Evolutionary conservation across 2,329 filamentous ascomycete species (phyloP), one percentile per base, ranked within the genome.

Genomic region (Fusarium hostae): DNA sequence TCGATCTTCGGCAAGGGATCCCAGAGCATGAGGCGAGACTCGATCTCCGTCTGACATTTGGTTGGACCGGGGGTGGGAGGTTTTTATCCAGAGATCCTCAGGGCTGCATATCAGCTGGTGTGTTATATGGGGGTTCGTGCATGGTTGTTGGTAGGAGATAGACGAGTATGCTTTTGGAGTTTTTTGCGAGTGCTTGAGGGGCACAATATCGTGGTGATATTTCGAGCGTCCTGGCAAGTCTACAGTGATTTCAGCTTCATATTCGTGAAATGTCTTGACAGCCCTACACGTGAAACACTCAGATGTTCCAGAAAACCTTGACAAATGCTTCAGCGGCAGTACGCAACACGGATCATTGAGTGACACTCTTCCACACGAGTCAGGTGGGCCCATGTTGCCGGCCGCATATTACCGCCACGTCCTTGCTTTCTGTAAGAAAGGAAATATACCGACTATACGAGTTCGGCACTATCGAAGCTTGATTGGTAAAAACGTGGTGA

Each of bases 1-100:
- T 75, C 51, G 63, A 76, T 76, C 62, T 48, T 63, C 35, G 45
- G 22, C 35, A 41, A 52, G 59, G 72, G 37, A 48, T 71, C 63
- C 63, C 22, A 7, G 57, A 26, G 41, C n/a, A 45, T 18, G 7
- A 61, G 45, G n/a, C 35, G 41, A 58, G 54, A 62, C 47, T 34
- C 34, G 34, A 57, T 62, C 43, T 63, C 30, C 15, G 48, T 48
- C 28, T 24, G 6, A 20, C 40, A 13, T 18, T 34, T 71, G 64
- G 52, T 54, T 71, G 63, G 52, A 26, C 50, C 32, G 13, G 24
- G 40, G 15, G 41, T 13, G 5, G 16, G 15, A 30, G 10, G 51
- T 5, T 47, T 34, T 12, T 39, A 35, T 59, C n/a, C 24, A 57
- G 18, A 51, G 39, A 35, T 51, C 56, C 44, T 37, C 44, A 22